These are phyloP conservation scores for Buxus sempervirens DNA, from an alignment of 164 flowering plant species.

Conservation along the genomic window DNA sequence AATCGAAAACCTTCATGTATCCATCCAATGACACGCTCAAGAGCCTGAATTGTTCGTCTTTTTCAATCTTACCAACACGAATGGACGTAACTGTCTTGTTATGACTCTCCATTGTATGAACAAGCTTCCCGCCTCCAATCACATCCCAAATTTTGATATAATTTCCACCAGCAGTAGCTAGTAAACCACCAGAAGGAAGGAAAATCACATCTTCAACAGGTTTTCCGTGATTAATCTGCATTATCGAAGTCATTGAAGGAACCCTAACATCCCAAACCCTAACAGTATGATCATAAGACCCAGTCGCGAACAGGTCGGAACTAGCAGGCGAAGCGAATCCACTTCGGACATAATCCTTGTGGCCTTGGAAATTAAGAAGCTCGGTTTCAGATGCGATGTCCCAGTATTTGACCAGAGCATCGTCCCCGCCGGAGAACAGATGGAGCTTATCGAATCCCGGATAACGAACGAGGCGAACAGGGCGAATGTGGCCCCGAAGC, in stretches of 20 bases:
- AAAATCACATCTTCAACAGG: constrained; percentile 78
- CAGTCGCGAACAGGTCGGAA: constrained; percentile 59
- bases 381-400: constrained; percentile 59
- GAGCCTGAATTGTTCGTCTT: constrained; percentile 43
- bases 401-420: constrained; percentile 80
- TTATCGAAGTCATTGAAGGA: constrained; percentile 23
- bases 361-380: constrained; percentile 48
- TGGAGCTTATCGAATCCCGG: constrained; percentile 70
- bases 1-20: constrained; percentile 90
- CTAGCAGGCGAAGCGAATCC: constrained; percentile 70
- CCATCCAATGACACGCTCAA: constrained; percentile 87
- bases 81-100: constrained; percentile 86
- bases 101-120: constrained; percentile 71
- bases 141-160: constrained; percentile 90
- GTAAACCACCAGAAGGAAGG: constrained; percentile 77
- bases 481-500: constrained; percentile 54
- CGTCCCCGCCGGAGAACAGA: constrained; percentile 83
- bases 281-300: constrained; percentile 86
- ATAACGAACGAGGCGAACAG: constrained; percentile 56
- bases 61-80: constrained; percentile 61
- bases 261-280: constrained; percentile 86
- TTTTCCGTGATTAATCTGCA: constrained; percentile 63
- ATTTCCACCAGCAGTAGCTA: constrained; percentile 87
- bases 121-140: constrained; percentile 80
- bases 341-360: constrained; percentile 78